Evolutionary conservation across 2,329 filamentous ascomycete species (phyloP), one percentile per base, ranked within the genome.

Genomic region (Fusarium longipes): DNA sequence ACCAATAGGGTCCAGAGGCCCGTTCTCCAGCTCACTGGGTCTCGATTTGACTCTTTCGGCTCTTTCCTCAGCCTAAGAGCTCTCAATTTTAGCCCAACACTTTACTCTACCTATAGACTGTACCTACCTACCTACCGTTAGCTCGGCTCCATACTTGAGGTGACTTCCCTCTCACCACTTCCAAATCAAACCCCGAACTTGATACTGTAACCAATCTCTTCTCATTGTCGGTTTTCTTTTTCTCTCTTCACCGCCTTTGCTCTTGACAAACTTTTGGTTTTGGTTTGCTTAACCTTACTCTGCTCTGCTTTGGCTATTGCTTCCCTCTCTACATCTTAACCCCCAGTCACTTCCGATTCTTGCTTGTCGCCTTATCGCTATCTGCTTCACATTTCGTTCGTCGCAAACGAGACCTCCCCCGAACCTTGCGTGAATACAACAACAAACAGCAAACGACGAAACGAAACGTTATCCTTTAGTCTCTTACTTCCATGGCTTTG

Each of bases 41-140:
- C 45, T 65, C 48, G 15, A 38, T 29, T 50, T 32, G 42, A 30
- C 47, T 35, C 45, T 68, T 51, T 68, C 49, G 61, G 65, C 40
- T 63, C 60, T 45, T 45, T 67, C 55, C 53, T 69, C 61, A 67
- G 63, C 57, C 65, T 63, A 51, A 64, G 65, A 66, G 65, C 66
- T 69, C 47, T 63, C 57, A 69, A 63, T 68, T 68, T 68, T 68
- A 69, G 65, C 65, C 65, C 65, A 68, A 68, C 65, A 67, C 61
- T 63, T 63, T 54, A 36, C 44, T 45, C 20, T 24, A n/a, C 35
- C 32, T 15, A 14, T 9, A n/a, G n/a, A n/a, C n/a, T n/a, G n/a
- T n/a, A n/a, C n/a, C n/a, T n/a, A n/a, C n/a, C n/a, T 29, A 29
- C 12, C 9, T 36, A 36, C 35, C n/a, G 11, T 39, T 36, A 44